phyloP scores from a whole-genome alignment of 176 grass and related monocot species.

The Areca catechu region DNA sequence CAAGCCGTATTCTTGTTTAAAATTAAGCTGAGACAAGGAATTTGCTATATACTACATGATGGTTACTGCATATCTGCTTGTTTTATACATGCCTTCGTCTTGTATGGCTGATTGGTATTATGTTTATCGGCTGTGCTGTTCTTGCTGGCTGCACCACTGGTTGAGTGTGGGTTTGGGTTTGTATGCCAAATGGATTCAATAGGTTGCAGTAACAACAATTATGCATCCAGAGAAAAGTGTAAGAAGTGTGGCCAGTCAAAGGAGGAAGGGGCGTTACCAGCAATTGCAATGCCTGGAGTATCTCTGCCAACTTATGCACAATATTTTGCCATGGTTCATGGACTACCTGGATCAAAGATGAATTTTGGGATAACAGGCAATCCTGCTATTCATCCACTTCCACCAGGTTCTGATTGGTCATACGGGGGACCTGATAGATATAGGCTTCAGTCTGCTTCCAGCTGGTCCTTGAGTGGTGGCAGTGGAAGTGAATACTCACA shows the following conservation, averaged over 20 bases:
- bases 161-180: constrained; percentile 26
- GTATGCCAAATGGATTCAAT: constrained; percentile 51
- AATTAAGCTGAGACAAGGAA: no score
- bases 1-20: no score
- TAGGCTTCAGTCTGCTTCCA: constrained; percentile 45
- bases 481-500: constrained; percentile 9
- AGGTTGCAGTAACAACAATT: constrained; percentile 99
- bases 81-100: constrained; percentile 49
- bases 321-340: constrained; percentile 58
- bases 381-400: constrained; percentile 45
- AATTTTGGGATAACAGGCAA: constrained; percentile 43
- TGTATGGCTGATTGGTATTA: constrained; percentile 56
- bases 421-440: constrained; percentile 41
- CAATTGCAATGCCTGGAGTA: constrained; percentile 65
- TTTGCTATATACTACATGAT: no score
- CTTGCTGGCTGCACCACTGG: constrained; percentile 41
- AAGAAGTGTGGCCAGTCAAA: constrained; percentile 93
- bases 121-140: constrained; percentile 47
- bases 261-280: constrained; percentile 88
- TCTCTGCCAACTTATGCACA: constrained; percentile 61
- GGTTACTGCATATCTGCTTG: constrained; percentile 31
- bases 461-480: constrained; percentile 30
- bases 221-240: constrained; percentile 99
- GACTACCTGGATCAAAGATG: constrained; percentile 59
- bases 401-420: constrained; percentile 50